Conservation (phyloP, 2,329 filamentous ascomycete species). For the Samsoniella hepiali region DNA sequence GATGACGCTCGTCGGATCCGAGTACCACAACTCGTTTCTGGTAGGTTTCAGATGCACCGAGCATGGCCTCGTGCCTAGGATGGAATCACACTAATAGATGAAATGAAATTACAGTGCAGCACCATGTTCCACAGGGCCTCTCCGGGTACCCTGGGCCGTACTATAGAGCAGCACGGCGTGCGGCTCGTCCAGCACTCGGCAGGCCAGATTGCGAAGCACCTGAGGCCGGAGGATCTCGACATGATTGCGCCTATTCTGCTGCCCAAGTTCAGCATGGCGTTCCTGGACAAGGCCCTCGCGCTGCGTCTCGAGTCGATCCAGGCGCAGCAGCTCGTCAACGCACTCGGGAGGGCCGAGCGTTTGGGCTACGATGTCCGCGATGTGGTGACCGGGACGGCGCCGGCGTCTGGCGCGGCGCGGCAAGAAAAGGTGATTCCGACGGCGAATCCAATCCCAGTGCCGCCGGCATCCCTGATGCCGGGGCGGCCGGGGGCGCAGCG, state of each 20-base stretch:
- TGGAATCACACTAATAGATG: neutral
- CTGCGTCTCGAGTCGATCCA: constrained; percentile 51
- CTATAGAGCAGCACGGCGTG: constrained; percentile 45
- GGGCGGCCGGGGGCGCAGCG: too few relatives aligned
- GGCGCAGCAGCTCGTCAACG: constrained; percentile 53
- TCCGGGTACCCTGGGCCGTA: constrained; percentile 34
- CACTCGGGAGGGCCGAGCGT: constrained; percentile 53
- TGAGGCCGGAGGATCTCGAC: constrained; percentile 43
- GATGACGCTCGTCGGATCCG: constrained; percentile 41
- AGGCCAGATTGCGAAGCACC: constrained; percentile 39
- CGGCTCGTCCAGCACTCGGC: constrained; percentile 42
- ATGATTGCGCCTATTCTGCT: constrained; percentile 43
- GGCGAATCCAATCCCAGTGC: constrained; percentile 16
- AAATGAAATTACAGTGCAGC: constrained; percentile 38
- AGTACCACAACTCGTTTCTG: constrained; percentile 46
- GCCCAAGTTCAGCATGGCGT: constrained; percentile 43
- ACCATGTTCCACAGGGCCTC: constrained; percentile 45
- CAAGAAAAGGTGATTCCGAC: constrained; percentile 39
- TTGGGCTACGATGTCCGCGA: constrained; percentile 54
- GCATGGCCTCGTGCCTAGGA: neutral
- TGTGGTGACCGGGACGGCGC: constrained; percentile 33
- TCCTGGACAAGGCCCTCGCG: constrained; percentile 53
- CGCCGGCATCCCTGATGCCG: neutral
- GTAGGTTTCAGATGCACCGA: constrained; percentile 34
- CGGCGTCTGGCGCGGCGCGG: neutral